Base-by-base conservation (phyloP, 1,284 basidiomycete species). In the Amylostereum chailletii region DNA sequence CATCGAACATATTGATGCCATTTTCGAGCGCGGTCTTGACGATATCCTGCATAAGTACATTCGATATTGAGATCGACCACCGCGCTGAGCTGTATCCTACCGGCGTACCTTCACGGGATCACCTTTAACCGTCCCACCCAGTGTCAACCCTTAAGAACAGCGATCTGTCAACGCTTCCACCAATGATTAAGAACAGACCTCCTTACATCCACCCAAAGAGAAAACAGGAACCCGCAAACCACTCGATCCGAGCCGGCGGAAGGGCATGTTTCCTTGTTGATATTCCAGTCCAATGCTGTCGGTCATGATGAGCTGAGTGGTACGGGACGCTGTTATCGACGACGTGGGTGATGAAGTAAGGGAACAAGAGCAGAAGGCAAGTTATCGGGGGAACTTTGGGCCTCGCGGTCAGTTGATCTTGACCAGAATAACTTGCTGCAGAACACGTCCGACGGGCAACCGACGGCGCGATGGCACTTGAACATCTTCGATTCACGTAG, bases 191-290 rank as follows among this genome's bases (percentile, higher is more conserved):
- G 34, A 9, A 29, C 4, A 26, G 26, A 10, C 40, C 68, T 78
- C 62, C 51, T n/a, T 55, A 90, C 88, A 92, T 65, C 86, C 85
- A 53, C 88, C 89, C 42, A 90, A 73, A 27, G 83, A 86, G 67
- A 91, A 87, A 19, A 90, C 60, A 4, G 88, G 86, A 0, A 91
- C 87, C 5, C 86, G 75, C 50, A 91, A 67, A 44, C 89, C 89
- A 51, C 79, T 81, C 39, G 77, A 69, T 26, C 88, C 88, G 42
- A 91, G 74, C 51, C 83, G 79, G 58, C 87, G 77, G 72, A 86
- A 90, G 3, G 73, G 75, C 83, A 87, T 86, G 54, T 71, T 69
- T 68, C 84, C 85, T 49, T 77, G 65, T 49, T 85, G 72, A 57
- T 74, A 85, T 47, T 69, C 58, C 37, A 61, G 32, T 10, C 11